Evolutionary conservation across 257 asterid genomes (phyloP).

Genomic region (Solanum bukasovii): DNA sequence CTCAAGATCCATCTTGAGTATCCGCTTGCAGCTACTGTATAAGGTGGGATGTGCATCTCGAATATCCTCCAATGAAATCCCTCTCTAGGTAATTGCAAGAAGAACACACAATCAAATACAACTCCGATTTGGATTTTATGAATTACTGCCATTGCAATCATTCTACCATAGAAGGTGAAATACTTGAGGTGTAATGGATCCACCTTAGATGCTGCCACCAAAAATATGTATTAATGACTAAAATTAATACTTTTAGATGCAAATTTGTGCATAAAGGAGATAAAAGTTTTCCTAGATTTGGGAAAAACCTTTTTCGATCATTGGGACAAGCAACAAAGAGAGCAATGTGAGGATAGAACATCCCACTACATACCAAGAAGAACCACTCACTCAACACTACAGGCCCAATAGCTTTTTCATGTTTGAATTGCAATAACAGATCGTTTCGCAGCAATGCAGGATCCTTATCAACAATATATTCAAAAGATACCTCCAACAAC

Average conservation of each 20-base stretch:
- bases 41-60: not conserved
- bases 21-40: not conserved
- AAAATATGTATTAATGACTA: too few relatives aligned
- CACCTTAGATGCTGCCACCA: not conserved
- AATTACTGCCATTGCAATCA: slow-evolving; percentile 30
- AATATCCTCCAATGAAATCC: not conserved
- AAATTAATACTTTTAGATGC: too few relatives aligned
- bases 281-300: not conserved
- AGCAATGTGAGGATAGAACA: not conserved
- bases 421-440: not conserved
- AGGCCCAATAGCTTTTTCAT: not conserved
- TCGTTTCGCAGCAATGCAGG: not conserved
- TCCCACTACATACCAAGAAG: not conserved
- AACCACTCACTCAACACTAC: not conserved
- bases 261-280: not conserved
- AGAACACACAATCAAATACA: not conserved
- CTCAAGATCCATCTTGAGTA: slow-evolving; percentile 35
- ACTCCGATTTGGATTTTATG: not conserved
- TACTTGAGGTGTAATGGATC: slow-evolving; percentile 73
- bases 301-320: not conserved
- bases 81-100: not conserved
- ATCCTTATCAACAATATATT: not conserved
- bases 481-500: not conserved
- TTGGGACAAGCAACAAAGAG: not conserved
- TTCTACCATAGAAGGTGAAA: slow-evolving; percentile 64